A percentile compares a stretch with the other conserved stretches of the same genome.
phyloP scores from a whole-genome alignment of 306 rosid genomes.

The Crataegus laevigata region DNA sequence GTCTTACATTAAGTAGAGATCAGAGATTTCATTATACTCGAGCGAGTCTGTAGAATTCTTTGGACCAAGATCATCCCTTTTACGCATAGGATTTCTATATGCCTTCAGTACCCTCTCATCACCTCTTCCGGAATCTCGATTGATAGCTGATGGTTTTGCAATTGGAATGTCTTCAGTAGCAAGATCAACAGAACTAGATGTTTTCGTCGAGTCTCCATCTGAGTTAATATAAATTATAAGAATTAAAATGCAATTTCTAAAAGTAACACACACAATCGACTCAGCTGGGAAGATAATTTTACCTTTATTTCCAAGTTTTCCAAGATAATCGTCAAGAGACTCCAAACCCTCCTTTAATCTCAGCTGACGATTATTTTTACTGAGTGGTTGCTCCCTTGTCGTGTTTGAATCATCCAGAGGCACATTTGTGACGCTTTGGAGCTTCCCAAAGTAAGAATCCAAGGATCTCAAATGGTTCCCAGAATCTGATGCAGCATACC shows the following conservation, averaged over 20 bases:
- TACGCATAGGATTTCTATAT: conserved; percentile 18
- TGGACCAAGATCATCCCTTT: conserved; percentile 6
- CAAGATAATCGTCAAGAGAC: conserved; percentile 64
- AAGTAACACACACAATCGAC: background rate
- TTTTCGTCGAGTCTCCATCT: conserved; percentile 27
- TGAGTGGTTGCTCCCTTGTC: conserved; percentile 11
- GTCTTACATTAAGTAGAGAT: conserved; percentile 58
- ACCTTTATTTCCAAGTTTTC: conserved; percentile 46
- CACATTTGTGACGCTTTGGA: conserved; percentile 22
- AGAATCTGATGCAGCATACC: conserved; percentile 37
- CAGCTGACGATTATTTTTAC: conserved; percentile 15
- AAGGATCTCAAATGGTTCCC: conserved; percentile 55
- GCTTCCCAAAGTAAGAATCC: conserved; percentile 60
- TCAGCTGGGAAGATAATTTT: background rate
- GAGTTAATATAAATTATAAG: conserved; percentile 3
- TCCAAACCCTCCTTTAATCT: conserved; percentile 38
- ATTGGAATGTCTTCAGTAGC: conserved; percentile 17
- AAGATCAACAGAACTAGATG: conserved; percentile 29
- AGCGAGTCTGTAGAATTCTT: conserved; percentile 21
- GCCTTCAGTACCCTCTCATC: conserved; percentile 13
- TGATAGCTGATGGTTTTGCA: conserved; percentile 8
- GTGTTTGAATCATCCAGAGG: conserved; percentile 26
- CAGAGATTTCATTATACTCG: conserved; percentile 40
- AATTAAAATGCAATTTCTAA: background rate
- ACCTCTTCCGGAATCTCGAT: conserved; percentile 13